Base-by-base conservation (phyloP, 495 filamentous ascomycete species). In the Tuber indicum region DNA sequence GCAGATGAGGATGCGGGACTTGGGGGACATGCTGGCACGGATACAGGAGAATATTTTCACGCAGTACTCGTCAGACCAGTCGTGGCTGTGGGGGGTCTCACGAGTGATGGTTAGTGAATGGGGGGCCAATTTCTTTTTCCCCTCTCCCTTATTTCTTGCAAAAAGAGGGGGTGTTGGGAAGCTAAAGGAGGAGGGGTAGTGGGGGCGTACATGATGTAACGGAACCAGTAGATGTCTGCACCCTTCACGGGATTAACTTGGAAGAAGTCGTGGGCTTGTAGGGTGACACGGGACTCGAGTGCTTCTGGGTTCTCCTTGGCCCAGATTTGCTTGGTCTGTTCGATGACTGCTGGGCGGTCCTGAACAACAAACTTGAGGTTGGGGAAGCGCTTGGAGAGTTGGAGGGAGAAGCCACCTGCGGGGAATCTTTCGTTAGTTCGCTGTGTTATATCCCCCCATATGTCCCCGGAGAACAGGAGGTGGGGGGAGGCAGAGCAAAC, bases 41-140 rank as follows among this genome's bases (percentile, higher is more conserved):
- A 86, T 79, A 10, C 72, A 72, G 39, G 71, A 49, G 45, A 87
- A 82, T 36, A 87, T 87, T 36, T 81, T 76, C 16, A 85, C 75
- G 69, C 84, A 85, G 79, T 86, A 85, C n/a, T 83, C 78, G 76
- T 87, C 86, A 16, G 84, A 84, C 86, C 85, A 87, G 75, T 87
- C 82, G 72, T 85, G 84, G 14, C 74, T 75, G 58, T 66, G 26
- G 58, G 6, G 5, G 58, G 58, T 16, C 14, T 10, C 12, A 62
- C 58, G 58, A 66, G 58, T 19, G 71, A 75, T 75, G 19, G 6
- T 75, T 43, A 32, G 44, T 75, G 12, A 36, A 44, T 79, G 39
- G 76, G 62, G 42, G 36, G 23, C 4, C 26, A 39, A n/a, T n/a
- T 21, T n/a, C 2, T 45, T 47, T 10, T 41, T 41, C 23, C 2